Conservation (phyloP, 768 basidiomycete species). For the Termitomyces sp. region DNA sequence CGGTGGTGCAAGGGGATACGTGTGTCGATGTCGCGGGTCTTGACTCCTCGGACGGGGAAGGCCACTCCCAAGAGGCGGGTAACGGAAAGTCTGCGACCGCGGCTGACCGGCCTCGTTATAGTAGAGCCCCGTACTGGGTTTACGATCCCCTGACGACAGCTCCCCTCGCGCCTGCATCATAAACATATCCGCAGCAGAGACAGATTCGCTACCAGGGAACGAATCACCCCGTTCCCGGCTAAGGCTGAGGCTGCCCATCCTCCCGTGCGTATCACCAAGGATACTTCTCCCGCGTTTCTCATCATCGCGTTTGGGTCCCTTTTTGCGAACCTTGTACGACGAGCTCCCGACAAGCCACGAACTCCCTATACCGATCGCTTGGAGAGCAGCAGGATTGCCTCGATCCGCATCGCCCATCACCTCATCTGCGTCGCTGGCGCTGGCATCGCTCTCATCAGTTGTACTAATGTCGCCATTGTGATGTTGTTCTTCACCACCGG, state of each 20-base stretch:
- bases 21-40: slow-evolving; percentile 26
- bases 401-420: slow-evolving; percentile 17
- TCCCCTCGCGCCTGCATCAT: slow-evolving; percentile 57
- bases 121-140: slow-evolving; percentile 27
- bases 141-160: slow-evolving; percentile 32
- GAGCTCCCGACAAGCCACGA: slow-evolving; percentile 83
- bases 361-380: slow-evolving; percentile 46
- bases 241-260: slow-evolving; percentile 18
- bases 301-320: slow-evolving; percentile 39
- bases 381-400: slow-evolving; percentile 15
- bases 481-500: slow-evolving; percentile 3
- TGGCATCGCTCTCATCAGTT: slow-evolving; percentile 23
- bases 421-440: slow-evolving; percentile 20
- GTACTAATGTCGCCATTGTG: slow-evolving; percentile 16
- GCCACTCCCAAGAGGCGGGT: slow-evolving; percentile 9
- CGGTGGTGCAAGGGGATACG: slow-evolving; percentile 21
- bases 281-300: slow-evolving; percentile 30
- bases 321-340: slow-evolving; percentile 85
- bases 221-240: slow-evolving; percentile 21
- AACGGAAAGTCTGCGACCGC: slow-evolving; percentile 10
- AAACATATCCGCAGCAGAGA: slow-evolving; percentile 69
- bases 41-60: slow-evolving; percentile 25
- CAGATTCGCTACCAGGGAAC: slow-evolving; percentile 20
- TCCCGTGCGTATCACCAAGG: slow-evolving; percentile 8
- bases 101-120: slow-evolving; percentile 23